Conservation (phyloP, 2,329 filamentous ascomycete genomes). For the Rutstroemia sp. region DNA sequence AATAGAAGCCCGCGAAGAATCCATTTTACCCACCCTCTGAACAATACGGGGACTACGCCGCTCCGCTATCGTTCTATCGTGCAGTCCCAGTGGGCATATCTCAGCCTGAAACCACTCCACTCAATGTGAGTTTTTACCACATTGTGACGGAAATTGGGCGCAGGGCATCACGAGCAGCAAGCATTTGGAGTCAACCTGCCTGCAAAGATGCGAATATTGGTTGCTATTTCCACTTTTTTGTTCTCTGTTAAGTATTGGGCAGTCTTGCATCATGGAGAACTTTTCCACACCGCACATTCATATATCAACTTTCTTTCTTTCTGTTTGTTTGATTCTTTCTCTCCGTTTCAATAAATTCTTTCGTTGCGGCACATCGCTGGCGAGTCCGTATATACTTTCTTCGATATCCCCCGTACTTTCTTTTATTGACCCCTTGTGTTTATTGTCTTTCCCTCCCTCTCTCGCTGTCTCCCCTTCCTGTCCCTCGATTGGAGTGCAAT, state of each 20-base stretch:
- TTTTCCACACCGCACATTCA: slow-evolving; percentile 1
- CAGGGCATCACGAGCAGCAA: background rate
- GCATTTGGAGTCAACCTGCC: background rate
- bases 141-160: background rate
- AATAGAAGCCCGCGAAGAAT: background rate
- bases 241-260: slow-evolving; percentile 6
- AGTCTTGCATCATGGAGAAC: background rate
- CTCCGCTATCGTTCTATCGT: slow-evolving; percentile 11
- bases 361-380: slow-evolving; percentile 19
- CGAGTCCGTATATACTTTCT: slow-evolving; percentile 17
- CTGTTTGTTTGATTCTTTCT: slow-evolving; percentile 7
- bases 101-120: slow-evolving; percentile 9
- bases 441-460: slow-evolving; percentile 4
- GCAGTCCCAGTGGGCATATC: background rate
- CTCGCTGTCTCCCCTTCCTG: background rate
- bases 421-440: slow-evolving; percentile 11
- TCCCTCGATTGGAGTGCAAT: background rate
- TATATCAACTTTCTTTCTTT: slow-evolving; percentile 1
- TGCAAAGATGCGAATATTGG: background rate
- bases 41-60: slow-evolving; percentile 10
- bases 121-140: background rate
- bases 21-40: background rate
- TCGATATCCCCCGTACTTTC: slow-evolving; percentile 3
- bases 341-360: slow-evolving; percentile 1
- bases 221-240: background rate